Percentiles rank a stretch among this genome's conserved stretches.
Evolutionary conservation across 208 protist genomes (phyloP).

Genomic region (Wallacemonas sp.): DNA sequence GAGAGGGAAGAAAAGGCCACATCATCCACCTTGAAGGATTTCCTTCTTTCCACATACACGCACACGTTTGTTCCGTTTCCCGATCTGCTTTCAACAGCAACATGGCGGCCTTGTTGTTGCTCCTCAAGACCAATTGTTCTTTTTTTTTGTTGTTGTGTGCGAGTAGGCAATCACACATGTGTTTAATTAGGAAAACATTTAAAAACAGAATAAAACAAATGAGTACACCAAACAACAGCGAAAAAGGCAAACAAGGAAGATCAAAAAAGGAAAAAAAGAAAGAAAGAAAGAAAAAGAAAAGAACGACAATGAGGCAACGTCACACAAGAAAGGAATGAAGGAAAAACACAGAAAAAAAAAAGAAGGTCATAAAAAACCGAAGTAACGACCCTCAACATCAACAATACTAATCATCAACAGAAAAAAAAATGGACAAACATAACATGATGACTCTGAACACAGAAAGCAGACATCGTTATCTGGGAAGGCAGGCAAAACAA

Average conservation of each 20-base stretch:
- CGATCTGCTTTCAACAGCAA: no score
- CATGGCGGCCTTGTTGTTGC: no score
- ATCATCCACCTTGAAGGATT: no score
- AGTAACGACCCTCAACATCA: neutral
- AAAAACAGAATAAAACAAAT: conserved; percentile 9
- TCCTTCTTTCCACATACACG: no score
- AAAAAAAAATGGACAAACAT: neutral
- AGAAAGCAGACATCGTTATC: no score
- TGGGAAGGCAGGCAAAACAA: no score
- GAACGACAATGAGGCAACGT: neutral
- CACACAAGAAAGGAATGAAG: neutral
- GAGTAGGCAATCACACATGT: neutral
- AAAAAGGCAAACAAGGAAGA: conserved; percentile 15
- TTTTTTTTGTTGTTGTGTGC: conserved; percentile 22
- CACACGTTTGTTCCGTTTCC: no score
- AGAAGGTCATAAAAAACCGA: conserved; percentile 2
- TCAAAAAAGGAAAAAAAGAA: neutral
- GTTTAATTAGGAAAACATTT: neutral
- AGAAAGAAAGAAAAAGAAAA: conserved; percentile 16
- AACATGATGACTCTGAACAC: no score
- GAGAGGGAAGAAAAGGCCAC: no score
- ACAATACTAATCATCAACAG: neutral
- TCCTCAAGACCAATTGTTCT: neutral
- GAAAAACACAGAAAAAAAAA: neutral
- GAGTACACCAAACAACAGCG: conserved; percentile 2